These are phyloP conservation scores for Grifola frondosa DNA, from an alignment of 1,284 basidiomycete genomes.

Conservation along the genomic window DNA sequence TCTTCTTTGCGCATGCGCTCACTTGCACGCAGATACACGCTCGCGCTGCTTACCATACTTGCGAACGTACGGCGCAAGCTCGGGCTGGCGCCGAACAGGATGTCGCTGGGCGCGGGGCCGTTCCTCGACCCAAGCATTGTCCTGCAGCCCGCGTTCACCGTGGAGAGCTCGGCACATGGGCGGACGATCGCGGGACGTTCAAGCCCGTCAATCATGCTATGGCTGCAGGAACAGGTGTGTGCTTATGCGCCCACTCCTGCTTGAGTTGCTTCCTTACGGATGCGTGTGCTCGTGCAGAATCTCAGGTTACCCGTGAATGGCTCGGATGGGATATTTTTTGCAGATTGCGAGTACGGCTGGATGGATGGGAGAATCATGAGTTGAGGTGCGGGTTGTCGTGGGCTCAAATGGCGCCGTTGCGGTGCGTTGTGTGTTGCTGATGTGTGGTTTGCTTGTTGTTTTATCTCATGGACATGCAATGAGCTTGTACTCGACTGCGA, in stretches of 20 bases:
- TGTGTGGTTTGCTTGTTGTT: too few species aligned
- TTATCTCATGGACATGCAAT: too few species aligned
- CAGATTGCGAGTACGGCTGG: too few species aligned
- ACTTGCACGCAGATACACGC: too few species aligned
- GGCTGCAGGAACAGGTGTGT: slow-evolving; percentile 75
- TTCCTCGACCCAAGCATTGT: slow-evolving; percentile 55
- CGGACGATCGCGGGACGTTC: slow-evolving; percentile 68
- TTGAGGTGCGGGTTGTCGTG: too few species aligned
- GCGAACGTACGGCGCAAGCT: slow-evolving; percentile 83
- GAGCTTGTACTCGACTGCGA: too few species aligned
- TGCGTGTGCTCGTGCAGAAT: slow-evolving; percentile 51
- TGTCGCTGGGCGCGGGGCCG: too few species aligned
- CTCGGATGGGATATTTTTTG: slow-evolving; percentile 84
- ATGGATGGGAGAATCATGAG: too few species aligned
- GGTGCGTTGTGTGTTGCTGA: too few species aligned
- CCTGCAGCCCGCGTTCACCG: slow-evolving; percentile 65
- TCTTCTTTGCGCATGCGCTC: too few species aligned
- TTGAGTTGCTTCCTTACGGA: slow-evolving; percentile 6
- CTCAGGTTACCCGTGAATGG: slow-evolving; percentile 83
- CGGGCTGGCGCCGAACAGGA: too few species aligned
- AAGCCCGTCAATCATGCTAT: slow-evolving; percentile 76
- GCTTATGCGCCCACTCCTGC: background rate
- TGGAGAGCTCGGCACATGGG: slow-evolving; percentile 81
- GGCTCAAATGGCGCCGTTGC: too few species aligned
- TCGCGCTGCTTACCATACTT: slow-evolving; percentile 86